Base-by-base conservation (phyloP, 345 rosid genomes). In the Arabis alpina region DNA sequence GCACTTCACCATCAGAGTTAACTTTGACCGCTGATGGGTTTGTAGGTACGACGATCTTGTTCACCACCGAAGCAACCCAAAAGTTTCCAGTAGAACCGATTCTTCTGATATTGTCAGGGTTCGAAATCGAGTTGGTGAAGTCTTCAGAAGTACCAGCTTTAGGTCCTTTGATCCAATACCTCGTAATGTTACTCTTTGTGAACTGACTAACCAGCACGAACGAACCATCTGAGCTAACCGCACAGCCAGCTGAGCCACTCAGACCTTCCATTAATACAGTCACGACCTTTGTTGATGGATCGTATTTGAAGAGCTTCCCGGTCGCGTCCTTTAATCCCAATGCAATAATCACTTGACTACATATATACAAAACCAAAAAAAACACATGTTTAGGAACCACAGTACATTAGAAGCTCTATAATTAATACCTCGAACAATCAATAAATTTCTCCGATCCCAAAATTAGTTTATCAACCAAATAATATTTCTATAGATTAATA, bases 41-140 rank as follows among this genome's bases (percentile, higher is more conserved):
- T 3, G 78, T 74, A 25, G 73, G 68, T 15, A 66, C 68, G 16
- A 74, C 2, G 27, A 66, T 54, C 63, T 66, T 66, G 63, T 67
- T 74, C 34, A 74, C 78, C 2, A 74, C 78, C 0, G 78, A 74
- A 60, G 78, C 78, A 2, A 74, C 73, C 78, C 78, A 74, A 52
- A 74, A 74, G 69, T 74, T 74, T 42, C 68, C 78, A 11, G 68
- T 66, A 61, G 78, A 74, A 11, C 78, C 78, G 9, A 74, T 45
- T n/a, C 78, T 66, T 37, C 13, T 67, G 25, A 74, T 74, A 45
- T 74, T 74, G 44, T 74, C 78, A 42, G 78, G 78, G 55, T 74
- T 74, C 0, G 78, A 66, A 1, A 74, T 43, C 0, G 62, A 43
- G 63, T 67, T 66, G 6, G 78, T 74, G 51, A 74, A 74, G 39